These are phyloP conservation scores for Graphiopsis chlorocephala DNA, from an alignment of 2,329 filamentous ascomycete species.

Conservation along the genomic window DNA sequence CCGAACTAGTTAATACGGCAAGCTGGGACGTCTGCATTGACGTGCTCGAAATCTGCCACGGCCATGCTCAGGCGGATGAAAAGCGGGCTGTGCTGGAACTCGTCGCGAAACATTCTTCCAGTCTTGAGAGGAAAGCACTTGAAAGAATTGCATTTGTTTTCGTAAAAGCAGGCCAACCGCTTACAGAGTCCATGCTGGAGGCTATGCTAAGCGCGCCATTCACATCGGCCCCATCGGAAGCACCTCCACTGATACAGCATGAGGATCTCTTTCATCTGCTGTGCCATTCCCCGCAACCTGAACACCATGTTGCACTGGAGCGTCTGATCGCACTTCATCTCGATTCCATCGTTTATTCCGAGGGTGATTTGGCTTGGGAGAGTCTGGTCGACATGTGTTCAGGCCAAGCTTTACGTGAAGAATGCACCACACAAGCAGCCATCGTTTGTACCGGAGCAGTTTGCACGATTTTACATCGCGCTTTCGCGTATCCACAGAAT, in stretches of 20 bases:
- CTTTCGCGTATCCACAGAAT: conserved; percentile 12
- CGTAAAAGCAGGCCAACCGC: conserved; percentile 22
- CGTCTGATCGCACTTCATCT: conserved; percentile 6
- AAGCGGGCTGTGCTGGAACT: conserved; percentile 1
- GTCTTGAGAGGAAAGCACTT: conserved; percentile 24
- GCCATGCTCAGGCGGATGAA: conserved; percentile 44
- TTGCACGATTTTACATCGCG: conserved; percentile 9
- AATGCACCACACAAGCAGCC: conserved; percentile 6
- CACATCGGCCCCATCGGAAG: not conserved
- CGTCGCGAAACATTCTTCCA: conserved; percentile 5
- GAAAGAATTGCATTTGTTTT: conserved; percentile 25
- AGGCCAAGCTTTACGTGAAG: not conserved
- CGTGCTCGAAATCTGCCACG: conserved; percentile 56
- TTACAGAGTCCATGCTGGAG: conserved; percentile 24
- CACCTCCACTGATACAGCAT: conserved; percentile 10
- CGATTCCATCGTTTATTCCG: conserved; percentile 8
- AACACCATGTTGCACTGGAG: not conserved
- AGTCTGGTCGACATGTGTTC: conserved; percentile 13
- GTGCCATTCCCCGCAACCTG: not conserved
- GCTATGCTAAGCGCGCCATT: conserved; percentile 11
- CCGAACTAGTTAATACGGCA: conserved; percentile 44
- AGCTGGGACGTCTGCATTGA: conserved; percentile 65
- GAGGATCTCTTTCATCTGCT: conserved; percentile 5
- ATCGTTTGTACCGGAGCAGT: conserved; percentile 4
- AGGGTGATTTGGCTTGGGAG: conserved; percentile 13